Evolutionary conservation across 345 rosid genomes (phyloP).

Genomic region (Brassica juncea): DNA sequence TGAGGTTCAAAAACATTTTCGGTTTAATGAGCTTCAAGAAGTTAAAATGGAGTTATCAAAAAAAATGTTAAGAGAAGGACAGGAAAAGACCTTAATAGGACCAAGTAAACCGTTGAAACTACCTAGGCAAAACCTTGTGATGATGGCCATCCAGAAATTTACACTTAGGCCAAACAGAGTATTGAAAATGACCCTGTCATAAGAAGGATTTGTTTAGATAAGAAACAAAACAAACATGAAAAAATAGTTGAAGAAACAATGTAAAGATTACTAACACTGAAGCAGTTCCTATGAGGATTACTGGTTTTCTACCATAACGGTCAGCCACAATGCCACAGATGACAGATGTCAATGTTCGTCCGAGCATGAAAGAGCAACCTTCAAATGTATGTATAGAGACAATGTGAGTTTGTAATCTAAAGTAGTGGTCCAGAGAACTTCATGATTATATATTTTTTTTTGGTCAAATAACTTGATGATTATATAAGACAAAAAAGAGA

Average conservation of each 20-base stretch:
- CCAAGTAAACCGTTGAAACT: constrained; percentile 90
- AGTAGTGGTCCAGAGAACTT: not conserved
- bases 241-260: not conserved
- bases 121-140: constrained; percentile 83
- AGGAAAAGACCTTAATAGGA: constrained; percentile 69
- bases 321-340: constrained; percentile 86
- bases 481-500: not conserved
- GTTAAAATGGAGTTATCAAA: not conserved
- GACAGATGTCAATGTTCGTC: constrained; percentile 86
- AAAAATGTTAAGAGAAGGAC: not conserved
- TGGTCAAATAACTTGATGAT: no score
- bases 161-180: constrained; percentile 85
- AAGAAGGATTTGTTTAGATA: not conserved
- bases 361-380: constrained; percentile 91
- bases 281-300: constrained; percentile 65
- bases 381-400: constrained; percentile 19
- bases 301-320: constrained; percentile 91
- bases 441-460: not conserved
- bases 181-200: constrained; percentile 81
- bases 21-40: not conserved
- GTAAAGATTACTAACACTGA: constrained; percentile 62
- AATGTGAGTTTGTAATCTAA: not conserved
- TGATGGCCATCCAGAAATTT: constrained; percentile 91
- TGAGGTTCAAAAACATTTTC: constrained; percentile 27
- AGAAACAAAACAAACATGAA: not conserved